Conservation (phyloP, 2,329 filamentous ascomycete genomes). For the Teratosphaeria pseudoeucalypti region DNA sequence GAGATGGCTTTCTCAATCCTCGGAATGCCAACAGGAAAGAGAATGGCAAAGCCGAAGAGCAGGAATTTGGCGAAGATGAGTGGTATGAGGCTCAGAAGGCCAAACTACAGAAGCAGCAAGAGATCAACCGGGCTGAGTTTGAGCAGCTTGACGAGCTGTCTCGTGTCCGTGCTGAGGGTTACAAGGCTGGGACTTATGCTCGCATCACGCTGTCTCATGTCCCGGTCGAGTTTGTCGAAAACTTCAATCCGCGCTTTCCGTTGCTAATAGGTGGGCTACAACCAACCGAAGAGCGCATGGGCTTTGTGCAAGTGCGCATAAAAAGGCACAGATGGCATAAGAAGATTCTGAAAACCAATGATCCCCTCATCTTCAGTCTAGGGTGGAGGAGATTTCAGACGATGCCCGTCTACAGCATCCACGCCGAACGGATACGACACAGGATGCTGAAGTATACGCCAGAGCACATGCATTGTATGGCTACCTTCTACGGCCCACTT, state of each 20-base stretch:
- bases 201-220: constrained; percentile 83
- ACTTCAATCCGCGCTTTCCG: constrained; percentile 73
- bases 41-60: constrained; percentile 51
- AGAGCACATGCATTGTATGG: constrained; percentile 99
- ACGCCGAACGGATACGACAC: constrained; percentile 84
- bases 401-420: constrained; percentile 86
- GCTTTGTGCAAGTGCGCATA: constrained; percentile 89
- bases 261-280: constrained; percentile 86
- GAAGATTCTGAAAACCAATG: constrained; percentile 96
- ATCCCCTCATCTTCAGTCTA: constrained; percentile 91
- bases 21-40: constrained; percentile 67
- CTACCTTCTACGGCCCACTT: constrained; percentile 86
- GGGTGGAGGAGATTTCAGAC: constrained; percentile 95
- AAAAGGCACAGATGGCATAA: constrained; percentile 98
- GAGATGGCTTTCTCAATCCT: constrained; percentile 89
- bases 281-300: constrained; percentile 88
- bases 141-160: constrained; percentile 77
- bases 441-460: constrained; percentile 98
- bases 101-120: constrained; percentile 83
- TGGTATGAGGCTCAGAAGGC: constrained; percentile 99
- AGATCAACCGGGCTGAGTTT: constrained; percentile 94
- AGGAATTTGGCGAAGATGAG: constrained; percentile 89
- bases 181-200: constrained; percentile 84
- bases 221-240: constrained; percentile 76
- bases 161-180: constrained; percentile 75